Evolutionary conservation across 2,329 filamentous ascomycete species (phyloP).

Genomic region (Aspergillus sp.): DNA sequence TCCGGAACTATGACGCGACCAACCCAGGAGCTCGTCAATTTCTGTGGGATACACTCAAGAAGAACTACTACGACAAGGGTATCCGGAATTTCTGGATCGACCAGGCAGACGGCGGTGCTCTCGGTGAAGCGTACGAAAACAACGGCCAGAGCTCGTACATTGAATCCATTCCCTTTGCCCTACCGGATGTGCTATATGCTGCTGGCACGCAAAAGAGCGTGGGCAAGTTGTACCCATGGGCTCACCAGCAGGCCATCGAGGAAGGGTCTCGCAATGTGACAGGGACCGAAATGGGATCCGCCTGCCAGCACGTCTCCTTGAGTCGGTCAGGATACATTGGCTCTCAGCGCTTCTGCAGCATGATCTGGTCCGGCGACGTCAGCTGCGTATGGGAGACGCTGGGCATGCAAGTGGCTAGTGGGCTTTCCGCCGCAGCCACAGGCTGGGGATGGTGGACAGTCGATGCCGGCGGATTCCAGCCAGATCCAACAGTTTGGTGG

Average conservation of each 20-base stretch:
- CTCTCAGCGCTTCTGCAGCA: conserved; percentile 53
- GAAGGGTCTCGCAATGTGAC: conserved; percentile 47
- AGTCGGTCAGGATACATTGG: conserved; percentile 47
- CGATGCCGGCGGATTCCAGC: conserved; percentile 60
- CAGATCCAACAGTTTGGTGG: conserved; percentile 28
- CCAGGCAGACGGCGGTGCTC: conserved; percentile 48
- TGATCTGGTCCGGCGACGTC: conserved; percentile 55
- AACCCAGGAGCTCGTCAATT: conserved; percentile 50
- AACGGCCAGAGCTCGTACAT: conserved; percentile 45
- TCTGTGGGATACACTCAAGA: conserved; percentile 49
- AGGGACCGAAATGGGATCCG: conserved; percentile 39
- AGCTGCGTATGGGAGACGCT: conserved; percentile 52
- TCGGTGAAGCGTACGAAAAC: conserved; percentile 29
- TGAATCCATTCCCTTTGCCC: conserved; percentile 24
- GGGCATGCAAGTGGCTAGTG: conserved; percentile 50
- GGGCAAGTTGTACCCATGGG: conserved; percentile 52
- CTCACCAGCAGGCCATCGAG: conserved; percentile 51
- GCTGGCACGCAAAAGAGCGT: conserved; percentile 51
- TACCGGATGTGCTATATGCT: conserved; percentile 41
- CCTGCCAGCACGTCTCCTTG: conserved; percentile 41
- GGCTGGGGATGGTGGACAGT: conserved; percentile 60
- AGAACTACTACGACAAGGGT: conserved; percentile 53
- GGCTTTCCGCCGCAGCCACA: conserved; percentile 53
- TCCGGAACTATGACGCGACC: conserved; percentile 53
- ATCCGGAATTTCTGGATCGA: conserved; percentile 59